phyloP scores from a whole-genome alignment of 2,329 filamentous ascomycete species.

The Ophiosphaerella herpotricha region DNA sequence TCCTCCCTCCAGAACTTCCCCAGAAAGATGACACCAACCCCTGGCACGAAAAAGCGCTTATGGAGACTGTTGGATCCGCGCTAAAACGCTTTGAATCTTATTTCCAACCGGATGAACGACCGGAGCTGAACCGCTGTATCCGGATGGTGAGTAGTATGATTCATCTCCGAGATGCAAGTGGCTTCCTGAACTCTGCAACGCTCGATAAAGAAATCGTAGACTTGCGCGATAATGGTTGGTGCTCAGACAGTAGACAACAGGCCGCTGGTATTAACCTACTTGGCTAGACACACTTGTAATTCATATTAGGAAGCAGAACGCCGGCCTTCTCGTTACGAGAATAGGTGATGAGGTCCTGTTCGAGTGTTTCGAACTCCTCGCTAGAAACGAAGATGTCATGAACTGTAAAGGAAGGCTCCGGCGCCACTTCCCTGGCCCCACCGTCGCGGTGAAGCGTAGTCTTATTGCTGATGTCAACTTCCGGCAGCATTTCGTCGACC shows the following conservation, averaged over 20 bases:
- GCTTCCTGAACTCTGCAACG: background rate
- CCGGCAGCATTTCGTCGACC: too few relatives aligned
- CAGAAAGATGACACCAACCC: slow-evolving; percentile 37
- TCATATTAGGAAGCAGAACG: slow-evolving; percentile 53
- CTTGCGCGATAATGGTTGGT: too few relatives aligned
- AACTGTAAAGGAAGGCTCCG: background rate
- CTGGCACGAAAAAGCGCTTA: slow-evolving; percentile 15
- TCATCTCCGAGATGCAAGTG: slow-evolving; percentile 3
- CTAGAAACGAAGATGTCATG: slow-evolving; percentile 45
- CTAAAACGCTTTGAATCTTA: slow-evolving; percentile 12
- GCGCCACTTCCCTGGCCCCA: too few relatives aligned
- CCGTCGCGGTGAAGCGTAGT: too few relatives aligned
- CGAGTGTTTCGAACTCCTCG: slow-evolving; percentile 54
- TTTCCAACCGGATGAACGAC: slow-evolving; percentile 9
- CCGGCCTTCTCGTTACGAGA: slow-evolving; percentile 48
- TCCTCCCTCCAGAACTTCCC: slow-evolving; percentile 56
- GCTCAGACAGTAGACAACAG: background rate
- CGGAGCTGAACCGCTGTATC: slow-evolving; percentile 5
- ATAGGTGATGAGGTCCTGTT: slow-evolving; percentile 33
- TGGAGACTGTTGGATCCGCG: slow-evolving; percentile 13
- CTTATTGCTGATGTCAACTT: too few relatives aligned
- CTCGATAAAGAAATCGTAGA: too few relatives aligned
- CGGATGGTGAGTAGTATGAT: slow-evolving; percentile 19
- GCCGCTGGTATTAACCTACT: background rate
- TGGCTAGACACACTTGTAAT: slow-evolving; percentile 34